phyloP scores from a whole-genome alignment of 73 alveolate genomes.

The Blepharisma japonicum region DNA sequence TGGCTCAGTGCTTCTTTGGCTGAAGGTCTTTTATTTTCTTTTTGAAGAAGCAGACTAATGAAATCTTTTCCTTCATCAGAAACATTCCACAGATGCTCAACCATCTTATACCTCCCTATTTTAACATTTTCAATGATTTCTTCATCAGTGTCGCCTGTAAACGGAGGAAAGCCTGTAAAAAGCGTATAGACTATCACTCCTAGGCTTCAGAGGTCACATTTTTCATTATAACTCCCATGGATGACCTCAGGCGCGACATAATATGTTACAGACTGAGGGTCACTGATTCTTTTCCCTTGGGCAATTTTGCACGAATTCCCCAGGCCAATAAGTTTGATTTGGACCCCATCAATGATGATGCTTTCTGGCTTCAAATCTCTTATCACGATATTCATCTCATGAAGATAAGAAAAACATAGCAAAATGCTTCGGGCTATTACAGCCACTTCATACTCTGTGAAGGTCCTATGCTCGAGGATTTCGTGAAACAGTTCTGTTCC shows the following conservation, averaged over 20 bases:
- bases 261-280: slow-evolving; percentile 41
- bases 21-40: not conserved
- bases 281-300: not conserved
- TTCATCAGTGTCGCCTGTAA: slow-evolving; percentile 28
- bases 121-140: slow-evolving; percentile 29
- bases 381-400: slow-evolving; percentile 72
- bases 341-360: slow-evolving; percentile 58
- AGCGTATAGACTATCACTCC: slow-evolving; percentile 45
- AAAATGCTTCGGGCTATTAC: no score
- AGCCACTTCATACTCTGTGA: no score
- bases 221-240: slow-evolving; percentile 36
- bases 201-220: slow-evolving; percentile 28
- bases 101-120: slow-evolving; percentile 24
- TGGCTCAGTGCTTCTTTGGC: slow-evolving; percentile 13
- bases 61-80: slow-evolving; percentile 61
- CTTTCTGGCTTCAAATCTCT: slow-evolving; percentile 93
- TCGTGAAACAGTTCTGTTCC: no score
- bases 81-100: slow-evolving; percentile 43
- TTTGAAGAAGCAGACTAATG: slow-evolving; percentile 32
- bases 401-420: slow-evolving; percentile 51
- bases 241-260: slow-evolving; percentile 58
- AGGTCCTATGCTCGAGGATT: no score
- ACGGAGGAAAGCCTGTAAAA: slow-evolving; percentile 41
- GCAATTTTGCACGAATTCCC: slow-evolving; percentile 62
- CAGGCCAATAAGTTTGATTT: slow-evolving; percentile 85